Evolutionary conservation across 2,329 filamentous ascomycete species (phyloP), one percentile per base, ranked within the genome.

Genomic region (Phoma sp.): DNA sequence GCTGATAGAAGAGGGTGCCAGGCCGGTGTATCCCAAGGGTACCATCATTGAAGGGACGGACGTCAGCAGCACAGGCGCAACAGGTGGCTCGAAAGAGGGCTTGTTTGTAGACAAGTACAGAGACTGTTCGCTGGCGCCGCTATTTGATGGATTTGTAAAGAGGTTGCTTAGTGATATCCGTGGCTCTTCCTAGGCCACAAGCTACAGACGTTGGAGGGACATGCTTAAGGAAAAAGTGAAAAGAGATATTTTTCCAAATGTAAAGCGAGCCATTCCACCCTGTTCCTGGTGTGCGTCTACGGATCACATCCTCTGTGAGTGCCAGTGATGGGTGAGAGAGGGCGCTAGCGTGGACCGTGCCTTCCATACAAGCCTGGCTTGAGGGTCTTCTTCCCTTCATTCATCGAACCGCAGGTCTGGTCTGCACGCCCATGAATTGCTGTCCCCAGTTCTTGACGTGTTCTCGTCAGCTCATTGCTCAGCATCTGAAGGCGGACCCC

Each of bases 1-100:
- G 62, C 76, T 99, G 68, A 86, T 99, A 37, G 93, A 98, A 74
- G 91, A 90, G 55, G 81, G 80, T 6, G 77, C 84, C 81, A 68
- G 75, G 59, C 90, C 89, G 11, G 78, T 79, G 13, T 92, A 93
- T 70, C 89, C 89, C 0, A 78, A 83, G 52, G 89, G 89, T 1
- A 91, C 88, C 1, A 47, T 71, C 57, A 58, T 71, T n/a, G 65
- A 61, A 2, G 73, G 70, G 1, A 66, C 58, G 32, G 69, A 73
- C 66, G 66, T 70, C 47, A 66, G 13, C 58, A 62, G 42, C 52
- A 68, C 11, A 59, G 70, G 40, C 67, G 61, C 9, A 58, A 55
- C 9, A 51, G 57, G 24, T 29, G 63, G 61, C 48, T 52, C 37
- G 14, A 60, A 71, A 41, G 43, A 78, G 70, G 65, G 64, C 2